These are phyloP conservation scores for Ichthyophthirius multifiliis DNA, from an alignment of 169 alveolate genomes.

Conservation along the genomic window DNA sequence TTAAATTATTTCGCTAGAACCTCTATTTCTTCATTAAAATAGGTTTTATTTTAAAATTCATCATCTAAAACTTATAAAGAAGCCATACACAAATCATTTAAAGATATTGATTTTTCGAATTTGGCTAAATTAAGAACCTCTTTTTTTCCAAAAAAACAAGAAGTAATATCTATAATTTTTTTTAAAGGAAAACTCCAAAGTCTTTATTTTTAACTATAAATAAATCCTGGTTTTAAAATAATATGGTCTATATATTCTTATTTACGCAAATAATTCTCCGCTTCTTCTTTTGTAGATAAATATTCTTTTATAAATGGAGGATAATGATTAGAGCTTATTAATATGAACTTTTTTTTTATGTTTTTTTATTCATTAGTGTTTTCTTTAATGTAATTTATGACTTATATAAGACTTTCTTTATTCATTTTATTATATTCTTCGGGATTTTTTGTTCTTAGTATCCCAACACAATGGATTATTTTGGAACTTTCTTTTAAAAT, in stretches of 20 bases:
- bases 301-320: conserved; percentile 31
- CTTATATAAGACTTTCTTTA: background rate
- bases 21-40: background rate
- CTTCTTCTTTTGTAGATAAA: conserved; percentile 33
- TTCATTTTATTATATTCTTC: background rate
- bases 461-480: conserved; percentile 1
- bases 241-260: background rate
- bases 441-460: background rate
- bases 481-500: background rate
- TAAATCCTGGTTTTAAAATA: conserved; percentile 35
- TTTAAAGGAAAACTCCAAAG: conserved; percentile 6
- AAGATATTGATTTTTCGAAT: background rate
- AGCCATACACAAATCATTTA: background rate
- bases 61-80: background rate
- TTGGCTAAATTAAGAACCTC: background rate
- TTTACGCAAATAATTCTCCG: conserved; percentile 15
- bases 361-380: background rate
- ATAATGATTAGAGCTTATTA: background rate
- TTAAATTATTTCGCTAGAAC: background rate
- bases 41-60: background rate
- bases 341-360: background rate
- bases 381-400: background rate
- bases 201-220: conserved; percentile 24
- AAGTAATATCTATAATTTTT: background rate
- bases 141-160: background rate